Base-by-base conservation (phyloP, 2,329 filamentous ascomycete species). In the Alternaria solani region DNA sequence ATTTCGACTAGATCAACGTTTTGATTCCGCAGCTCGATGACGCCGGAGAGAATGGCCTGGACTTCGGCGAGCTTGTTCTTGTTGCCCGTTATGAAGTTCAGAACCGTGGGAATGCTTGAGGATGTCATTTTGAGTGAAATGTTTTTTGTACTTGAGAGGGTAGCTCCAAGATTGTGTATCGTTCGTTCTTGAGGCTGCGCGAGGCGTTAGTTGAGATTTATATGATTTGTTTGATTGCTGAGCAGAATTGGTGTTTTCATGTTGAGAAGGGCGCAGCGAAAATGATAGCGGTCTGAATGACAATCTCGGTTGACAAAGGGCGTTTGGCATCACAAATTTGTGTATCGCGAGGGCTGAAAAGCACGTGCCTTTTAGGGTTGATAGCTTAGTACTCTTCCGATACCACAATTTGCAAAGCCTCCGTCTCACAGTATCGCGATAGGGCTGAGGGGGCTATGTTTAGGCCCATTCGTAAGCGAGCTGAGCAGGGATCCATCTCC, bases 31-130 rank as follows among this genome's bases (percentile, higher is more conserved):
- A 99, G 85, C 64, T 89, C 84, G 66, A 97, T 90, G 34, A 82
- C 81, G 59, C 86, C 87, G 8, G 87, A 84, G 3, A 99, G 86
- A 70, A 99, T 97, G 18, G 91, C 90, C 79, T 91, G 89, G 67
- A 97, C 72, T 82, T 99, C 95, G 58, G 85, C 83, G 57, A 99
- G 86, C 83, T 99, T 99, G 83, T 97, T 96, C 74, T 90, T 88
- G 81, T 99, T 99, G 79, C 94, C 91, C 2, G 94, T 98, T 76
- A 99, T 96, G 83, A 99, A 99, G 81, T 96, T 94, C 67, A 99
- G 82, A 64, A 84, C 80, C 67, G 83, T 82, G 43, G 81, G 78
- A 11, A 68, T 59, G 12, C 56, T 42, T 26, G 68, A 53, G 5
- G 66, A 61, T 23, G 67, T 44, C 66, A 68, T 69, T 7, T 56